Base-by-base conservation (phyloP, 1,284 basidiomycete species). In the Butyriboletus appendiculatus region DNA sequence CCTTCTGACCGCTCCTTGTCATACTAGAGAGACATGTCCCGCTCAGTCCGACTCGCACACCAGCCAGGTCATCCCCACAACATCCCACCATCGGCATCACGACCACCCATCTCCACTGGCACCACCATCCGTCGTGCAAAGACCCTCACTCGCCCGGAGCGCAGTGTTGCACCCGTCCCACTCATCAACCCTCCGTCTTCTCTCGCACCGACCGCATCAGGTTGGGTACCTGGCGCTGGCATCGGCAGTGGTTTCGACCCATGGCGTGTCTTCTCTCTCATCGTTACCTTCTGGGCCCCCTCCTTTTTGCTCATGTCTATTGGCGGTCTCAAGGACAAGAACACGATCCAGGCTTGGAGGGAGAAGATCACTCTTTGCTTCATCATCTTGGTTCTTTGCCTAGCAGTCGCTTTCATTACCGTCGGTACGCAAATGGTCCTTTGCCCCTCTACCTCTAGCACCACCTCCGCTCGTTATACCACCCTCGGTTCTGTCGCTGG, bases 311-410 rank as follows among this genome's bases (percentile, higher is more conserved):
- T 98, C 51, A 75, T 80, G 22, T 83, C 86, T 14, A 58, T 92
- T 5, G 90, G 89, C 53, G 93, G 94, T 45, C 81, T 98, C 71
- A 88, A 84, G 66, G 92, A 95, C 70, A 81, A 82, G 68, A 77
- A 82, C 49, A 78, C 85, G 55, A 80, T 86, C 60, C 93, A 98
- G 74, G 97, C 97, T 1, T 99, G 97, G 97, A 84, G 97, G 63
- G 97, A 99, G 75, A 99, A 99, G 78, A 86, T 98, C 56, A 86
- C 95, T 7, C 81, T 99, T 9, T 98, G 95, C 71, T 85, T 90
- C 71, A 88, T 97, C 66, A 91, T 94, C 50, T 63, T 85, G 55
- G 33, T 93, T 24, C 74, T 98, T 24, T 97, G 95, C 62, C 88
- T 78, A 22, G 73, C 81, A 45, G 84, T 98, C 49, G 96, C 92